Percentiles rank a stretch among this genome's conserved stretches.
phyloP scores from a whole-genome alignment of 331 rosid species.

The Saraca asoca region DNA sequence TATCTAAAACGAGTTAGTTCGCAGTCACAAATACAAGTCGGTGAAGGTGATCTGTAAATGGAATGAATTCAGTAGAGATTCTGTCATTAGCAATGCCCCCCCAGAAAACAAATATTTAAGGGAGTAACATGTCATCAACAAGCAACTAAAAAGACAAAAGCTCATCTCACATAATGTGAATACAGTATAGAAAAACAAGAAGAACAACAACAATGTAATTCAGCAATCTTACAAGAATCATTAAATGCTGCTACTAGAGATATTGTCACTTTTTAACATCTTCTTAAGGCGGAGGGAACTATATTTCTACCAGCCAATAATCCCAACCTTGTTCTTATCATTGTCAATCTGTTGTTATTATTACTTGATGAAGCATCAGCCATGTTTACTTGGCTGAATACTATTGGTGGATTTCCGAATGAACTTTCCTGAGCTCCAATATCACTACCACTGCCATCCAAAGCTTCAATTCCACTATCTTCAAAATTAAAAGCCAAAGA shows the following conservation, averaged over 20 bases:
- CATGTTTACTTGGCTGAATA: constrained; percentile 13
- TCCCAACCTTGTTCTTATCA: constrained; percentile 59
- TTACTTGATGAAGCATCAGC: constrained; percentile 46
- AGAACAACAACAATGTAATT: background rate
- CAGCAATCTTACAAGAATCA: constrained; percentile 27
- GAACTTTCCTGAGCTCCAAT: constrained; percentile 46
- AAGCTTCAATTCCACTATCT: constrained; percentile 46
- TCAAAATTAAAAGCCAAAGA: constrained; percentile 67
- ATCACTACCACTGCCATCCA: constrained; percentile 50
- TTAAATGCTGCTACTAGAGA: constrained; percentile 40
- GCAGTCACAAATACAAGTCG: background rate
- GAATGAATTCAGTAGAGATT: background rate
- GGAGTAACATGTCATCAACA: constrained; percentile 25
- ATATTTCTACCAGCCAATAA: constrained; percentile 56
- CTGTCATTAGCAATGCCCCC: background rate
- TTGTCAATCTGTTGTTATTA: constrained; percentile 42
- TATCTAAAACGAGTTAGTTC: no score
- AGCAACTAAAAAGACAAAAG: constrained; percentile 28
- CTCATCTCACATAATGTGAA: constrained; percentile 21
- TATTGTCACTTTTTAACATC: constrained; percentile 49
- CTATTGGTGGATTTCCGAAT: constrained; percentile 33
- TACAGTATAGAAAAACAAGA: constrained; percentile 2
- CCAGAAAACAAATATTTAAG: constrained; percentile 19
- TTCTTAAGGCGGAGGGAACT: constrained; percentile 60
- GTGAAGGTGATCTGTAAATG: constrained; percentile 14